Percentiles rank a stretch among this genome's conserved stretches.
Evolutionary conservation across 495 filamentous ascomycete genomes (phyloP).

Genomic region (Aspergillus mulundensis): DNA sequence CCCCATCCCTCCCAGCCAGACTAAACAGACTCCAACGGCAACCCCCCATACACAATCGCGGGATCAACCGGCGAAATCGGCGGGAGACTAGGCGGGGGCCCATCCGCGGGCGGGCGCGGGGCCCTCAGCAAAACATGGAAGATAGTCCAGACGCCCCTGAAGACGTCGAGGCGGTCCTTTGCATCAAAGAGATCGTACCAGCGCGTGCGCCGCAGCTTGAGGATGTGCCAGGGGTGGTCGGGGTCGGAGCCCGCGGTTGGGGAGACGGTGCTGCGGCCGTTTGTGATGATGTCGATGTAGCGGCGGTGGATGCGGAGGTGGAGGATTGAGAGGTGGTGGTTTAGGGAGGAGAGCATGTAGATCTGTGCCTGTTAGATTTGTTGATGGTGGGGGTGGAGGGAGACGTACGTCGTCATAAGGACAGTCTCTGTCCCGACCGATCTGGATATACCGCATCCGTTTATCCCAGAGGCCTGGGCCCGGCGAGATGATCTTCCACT

Average conservation of each 20-base stretch:
- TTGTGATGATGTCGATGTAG: constrained; percentile 55
- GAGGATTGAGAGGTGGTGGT: constrained; percentile 76
- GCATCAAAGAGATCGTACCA: constrained; percentile 76
- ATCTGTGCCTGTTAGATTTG: constrained; percentile 46
- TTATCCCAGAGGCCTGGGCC: constrained; percentile 72
- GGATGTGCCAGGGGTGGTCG: constrained; percentile 59
- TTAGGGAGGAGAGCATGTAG: constrained; percentile 75
- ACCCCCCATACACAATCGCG: neutral
- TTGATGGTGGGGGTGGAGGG: neutral
- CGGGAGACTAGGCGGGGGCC: neutral
- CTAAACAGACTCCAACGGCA: neutral
- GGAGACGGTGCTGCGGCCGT: constrained; percentile 27
- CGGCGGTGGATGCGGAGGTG: constrained; percentile 65
- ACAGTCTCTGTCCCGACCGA: constrained; percentile 55
- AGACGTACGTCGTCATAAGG: constrained; percentile 52
- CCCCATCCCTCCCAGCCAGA: no score
- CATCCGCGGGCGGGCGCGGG: no score
- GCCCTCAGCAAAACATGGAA: constrained; percentile 42
- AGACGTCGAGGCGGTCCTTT: constrained; percentile 65
- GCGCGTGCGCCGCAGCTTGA: constrained; percentile 62
- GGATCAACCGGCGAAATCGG: neutral
- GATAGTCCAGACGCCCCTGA: constrained; percentile 70
- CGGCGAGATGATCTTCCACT: constrained; percentile 54
- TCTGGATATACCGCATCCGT: constrained; percentile 64
- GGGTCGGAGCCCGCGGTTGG: constrained; percentile 34